phyloP scores from a whole-genome alignment of 2,329 filamentous ascomycete species.

The Diplodia sapinea region DNA sequence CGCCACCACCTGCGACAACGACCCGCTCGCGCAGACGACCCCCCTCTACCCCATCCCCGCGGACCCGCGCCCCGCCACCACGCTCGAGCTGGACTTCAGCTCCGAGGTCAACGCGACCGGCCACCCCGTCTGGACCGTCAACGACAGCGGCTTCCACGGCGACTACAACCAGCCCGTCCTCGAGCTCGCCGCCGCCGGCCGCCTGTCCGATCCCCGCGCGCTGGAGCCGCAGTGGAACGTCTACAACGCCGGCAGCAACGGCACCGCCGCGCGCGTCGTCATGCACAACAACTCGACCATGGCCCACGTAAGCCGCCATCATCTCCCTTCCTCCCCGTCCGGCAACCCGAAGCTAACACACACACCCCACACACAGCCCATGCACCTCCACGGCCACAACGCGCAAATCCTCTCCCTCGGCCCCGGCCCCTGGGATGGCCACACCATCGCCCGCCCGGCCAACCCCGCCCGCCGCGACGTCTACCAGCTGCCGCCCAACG shows the following conservation, averaged over 20 bases:
- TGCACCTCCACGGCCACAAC: slow-evolving; percentile 56
- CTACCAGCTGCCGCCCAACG: slow-evolving; percentile 38
- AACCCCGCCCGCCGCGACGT: slow-evolving; percentile 50
- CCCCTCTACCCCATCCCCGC: slow-evolving; percentile 16
- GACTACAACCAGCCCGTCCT: slow-evolving; percentile 51
- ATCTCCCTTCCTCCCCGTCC: too few species aligned
- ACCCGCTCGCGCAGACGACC: background rate
- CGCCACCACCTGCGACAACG: slow-evolving; percentile 33
- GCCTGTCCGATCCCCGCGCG: slow-evolving; percentile 34
- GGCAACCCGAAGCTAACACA: background rate
- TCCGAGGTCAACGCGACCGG: background rate
- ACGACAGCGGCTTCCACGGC: slow-evolving; percentile 32
- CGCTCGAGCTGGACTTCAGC: slow-evolving; percentile 2
- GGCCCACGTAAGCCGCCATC: slow-evolving; percentile 18
- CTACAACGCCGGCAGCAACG: slow-evolving; percentile 47
- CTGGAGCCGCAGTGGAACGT: slow-evolving; percentile 43
- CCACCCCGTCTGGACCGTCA: slow-evolving; percentile 17
- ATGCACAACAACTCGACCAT: slow-evolving; percentile 40
- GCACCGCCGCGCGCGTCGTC: slow-evolving; percentile 47
- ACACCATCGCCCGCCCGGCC: slow-evolving; percentile 41
- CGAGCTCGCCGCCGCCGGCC: slow-evolving; percentile 42
- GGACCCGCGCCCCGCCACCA: background rate
- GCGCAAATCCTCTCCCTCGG: slow-evolving; percentile 52
- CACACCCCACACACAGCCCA: background rate
- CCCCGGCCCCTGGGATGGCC: slow-evolving; percentile 49